Base-by-base conservation (phyloP, 139 green algal species). In the Diplosphaera chodatii region DNA sequence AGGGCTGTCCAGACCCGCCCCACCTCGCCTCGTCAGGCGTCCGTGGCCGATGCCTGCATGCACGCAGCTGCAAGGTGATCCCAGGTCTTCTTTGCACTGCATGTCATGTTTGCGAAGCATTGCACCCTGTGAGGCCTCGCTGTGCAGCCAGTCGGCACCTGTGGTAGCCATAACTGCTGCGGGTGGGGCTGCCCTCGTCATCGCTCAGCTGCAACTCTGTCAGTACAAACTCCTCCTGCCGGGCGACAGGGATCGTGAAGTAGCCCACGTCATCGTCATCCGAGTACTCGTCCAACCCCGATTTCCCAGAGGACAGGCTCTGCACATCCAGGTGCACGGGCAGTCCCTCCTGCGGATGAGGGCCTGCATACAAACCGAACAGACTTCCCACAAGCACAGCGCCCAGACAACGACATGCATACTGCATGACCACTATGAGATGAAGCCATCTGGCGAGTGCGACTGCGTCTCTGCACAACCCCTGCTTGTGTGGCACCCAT, bases 221-320 rank as follows among this genome's bases (percentile, higher is more conserved):
- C 31, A 83, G 77, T 29, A 83, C 72, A 41, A 89, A 90, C 8
- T 78, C 76, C 21, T 85, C 68, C 77, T 88, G 84, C 18, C 77
- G 71, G 10, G 59, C 5, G 6, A 92, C 73, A 1, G 78, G 64
- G 25, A 84, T 68, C 20, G 85, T 78, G 29, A 71, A 67, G 66
- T 90, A 92, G 28, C 89, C 70, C 22, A 55, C 33, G 30, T 76
- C 63, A 28, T 94, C 90, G 25, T 89, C 84, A 62, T 78, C 80
- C 0, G 84, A 77, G 30, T 93, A 95, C 73, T 95, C 88, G 56
- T 95, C 85, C 5, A 80, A 16, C 0, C 85, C 85, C 81, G 40
- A 68, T 41, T 10, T 48, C 8, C 37, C 10, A 10, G 6, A 6
- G 6, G 37, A 48, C 37, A 10, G 10, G 37, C 37, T 48, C 8